These are phyloP conservation scores for Adansonia rubrostipa DNA, from an alignment of 441 rosid genomes.

Conservation along the genomic window DNA sequence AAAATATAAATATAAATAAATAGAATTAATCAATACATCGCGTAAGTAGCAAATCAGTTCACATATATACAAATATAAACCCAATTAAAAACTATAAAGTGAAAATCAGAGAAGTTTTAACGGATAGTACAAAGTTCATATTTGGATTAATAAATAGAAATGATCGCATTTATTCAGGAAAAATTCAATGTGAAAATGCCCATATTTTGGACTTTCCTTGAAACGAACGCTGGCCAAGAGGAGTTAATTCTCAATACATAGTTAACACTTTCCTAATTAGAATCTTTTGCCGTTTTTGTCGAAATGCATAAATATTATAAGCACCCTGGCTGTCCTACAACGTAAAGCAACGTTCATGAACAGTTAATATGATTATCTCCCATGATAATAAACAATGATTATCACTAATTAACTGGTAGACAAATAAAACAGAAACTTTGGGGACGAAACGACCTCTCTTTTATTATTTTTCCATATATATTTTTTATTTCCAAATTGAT, in stretches of 20 bases:
- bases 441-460: not conserved
- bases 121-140: not conserved
- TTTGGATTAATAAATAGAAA: not conserved
- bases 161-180: not conserved
- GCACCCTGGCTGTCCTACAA: not conserved
- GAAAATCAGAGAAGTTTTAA: not conserved
- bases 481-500: not conserved
- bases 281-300: not conserved
- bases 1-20: too few relatives aligned
- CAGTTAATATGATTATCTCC: not conserved
- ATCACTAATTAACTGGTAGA: not conserved
- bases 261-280: not conserved
- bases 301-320: too few relatives aligned
- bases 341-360: conserved; percentile 16
- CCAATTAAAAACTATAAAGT: too few relatives aligned
- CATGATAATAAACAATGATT: not conserved
- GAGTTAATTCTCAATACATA: not conserved
- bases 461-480: not conserved
- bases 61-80: too few relatives aligned
- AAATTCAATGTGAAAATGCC: not conserved
- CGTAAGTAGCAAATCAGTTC: too few relatives aligned
- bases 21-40: too few relatives aligned
- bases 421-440: not conserved
- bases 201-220: not conserved
- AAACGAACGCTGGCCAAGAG: too few relatives aligned